phyloP scores from a whole-genome alignment of 257 asterid species.

The Solanum etuberosum region DNA sequence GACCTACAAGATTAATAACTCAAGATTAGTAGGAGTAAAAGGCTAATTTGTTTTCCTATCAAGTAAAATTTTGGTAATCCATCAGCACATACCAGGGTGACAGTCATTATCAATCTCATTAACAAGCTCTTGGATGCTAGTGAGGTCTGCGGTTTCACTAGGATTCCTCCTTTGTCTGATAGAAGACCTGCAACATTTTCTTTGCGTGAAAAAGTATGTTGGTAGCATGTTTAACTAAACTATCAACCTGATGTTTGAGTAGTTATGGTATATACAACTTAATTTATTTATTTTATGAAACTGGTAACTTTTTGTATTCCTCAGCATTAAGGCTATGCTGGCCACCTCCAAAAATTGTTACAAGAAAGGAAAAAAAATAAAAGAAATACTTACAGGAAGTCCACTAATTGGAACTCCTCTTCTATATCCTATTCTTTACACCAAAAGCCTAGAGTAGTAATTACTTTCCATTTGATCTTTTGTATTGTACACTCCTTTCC shows the following conservation, averaged over 20 bases:
- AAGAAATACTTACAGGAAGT: not conserved
- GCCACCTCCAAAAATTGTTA: not conserved
- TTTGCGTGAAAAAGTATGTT: not conserved
- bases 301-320: too few relatives aligned
- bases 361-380: not conserved
- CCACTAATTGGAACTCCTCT: not conserved
- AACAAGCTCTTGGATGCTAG: constrained; percentile 80
- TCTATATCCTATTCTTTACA: not conserved
- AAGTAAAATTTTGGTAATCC: not conserved
- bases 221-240: not conserved
- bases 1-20: constrained; percentile 32
- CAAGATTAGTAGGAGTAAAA: not conserved
- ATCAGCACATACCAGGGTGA: constrained; percentile 48
- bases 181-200: constrained; percentile 45
- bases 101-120: constrained; percentile 56
- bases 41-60: not conserved
- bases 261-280: not conserved
- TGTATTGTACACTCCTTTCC: too few relatives aligned
- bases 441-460: not conserved
- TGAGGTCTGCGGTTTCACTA: constrained; percentile 82
- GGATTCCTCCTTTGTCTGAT: constrained; percentile 83
- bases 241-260: not conserved
- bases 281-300: too few relatives aligned
- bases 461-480: not conserved
- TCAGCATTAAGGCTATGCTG: not conserved